Percentiles rank a stretch among this genome's conserved stretches.
Evolutionary conservation across 2,329 filamentous ascomycete species (phyloP).

Genomic region (Paraphaeosphaeria sporulosa): DNA sequence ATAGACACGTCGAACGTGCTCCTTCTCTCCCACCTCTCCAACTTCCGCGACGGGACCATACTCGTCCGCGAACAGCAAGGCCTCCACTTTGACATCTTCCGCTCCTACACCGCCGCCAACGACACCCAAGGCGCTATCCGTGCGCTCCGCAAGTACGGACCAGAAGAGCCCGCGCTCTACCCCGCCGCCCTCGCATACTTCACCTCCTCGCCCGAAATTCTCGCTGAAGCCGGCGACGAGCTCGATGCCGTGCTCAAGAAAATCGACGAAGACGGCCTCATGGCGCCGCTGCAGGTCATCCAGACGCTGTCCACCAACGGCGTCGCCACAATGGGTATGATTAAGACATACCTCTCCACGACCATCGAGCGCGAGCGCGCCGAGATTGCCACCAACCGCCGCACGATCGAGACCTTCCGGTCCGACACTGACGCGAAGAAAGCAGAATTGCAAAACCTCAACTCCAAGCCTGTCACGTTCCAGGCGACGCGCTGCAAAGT

Average conservation of each 20-base stretch:
- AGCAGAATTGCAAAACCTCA: conserved; percentile 78
- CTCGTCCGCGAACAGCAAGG: conserved; percentile 94
- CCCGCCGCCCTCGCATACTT: conserved; percentile 93
- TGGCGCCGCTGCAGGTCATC: conserved; percentile 96
- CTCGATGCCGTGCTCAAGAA: conserved; percentile 80
- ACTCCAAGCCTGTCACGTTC: conserved; percentile 84
- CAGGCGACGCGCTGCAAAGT: conserved; percentile 87
- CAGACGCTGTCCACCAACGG: conserved; percentile 82
- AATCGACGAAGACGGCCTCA: conserved; percentile 88
- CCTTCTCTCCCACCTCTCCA: conserved; percentile 87
- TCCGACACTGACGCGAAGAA: conserved; percentile 82
- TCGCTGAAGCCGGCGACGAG: conserved; percentile 87
- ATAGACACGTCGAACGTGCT: conserved; percentile 97
- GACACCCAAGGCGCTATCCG: conserved; percentile 91
- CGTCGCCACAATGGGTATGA: conserved; percentile 96
- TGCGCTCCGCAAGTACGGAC: conserved; percentile 89
- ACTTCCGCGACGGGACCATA: conserved; percentile 88
- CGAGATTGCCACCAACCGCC: conserved; percentile 84
- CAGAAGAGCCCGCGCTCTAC: conserved; percentile 89
- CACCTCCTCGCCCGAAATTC: conserved; percentile 79
- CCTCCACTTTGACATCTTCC: conserved; percentile 92
- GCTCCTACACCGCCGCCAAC: conserved; percentile 90
- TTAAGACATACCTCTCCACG: conserved; percentile 88
- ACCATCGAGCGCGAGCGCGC: conserved; percentile 88
- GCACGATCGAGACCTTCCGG: conserved; percentile 83